phyloP scores from a whole-genome alignment of 1,139 yeast genomes.

The Yamadazyma diospyri region DNA sequence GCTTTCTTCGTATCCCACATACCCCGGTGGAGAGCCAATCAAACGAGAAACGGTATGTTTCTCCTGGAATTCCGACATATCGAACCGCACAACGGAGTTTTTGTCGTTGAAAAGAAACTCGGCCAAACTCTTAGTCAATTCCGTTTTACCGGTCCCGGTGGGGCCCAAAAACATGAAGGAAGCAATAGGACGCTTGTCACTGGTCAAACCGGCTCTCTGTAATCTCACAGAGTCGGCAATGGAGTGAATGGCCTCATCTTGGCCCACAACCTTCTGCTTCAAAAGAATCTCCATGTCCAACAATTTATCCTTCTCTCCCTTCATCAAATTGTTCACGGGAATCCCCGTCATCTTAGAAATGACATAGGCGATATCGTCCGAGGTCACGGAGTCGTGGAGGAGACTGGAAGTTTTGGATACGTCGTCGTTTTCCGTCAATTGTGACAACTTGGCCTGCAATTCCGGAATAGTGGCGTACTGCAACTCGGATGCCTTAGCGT shows the following conservation, averaged over 20 bases:
- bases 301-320: slow-evolving; percentile 90
- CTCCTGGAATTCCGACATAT: slow-evolving; percentile 97
- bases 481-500: slow-evolving; percentile 82
- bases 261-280: slow-evolving; percentile 82
- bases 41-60: slow-evolving; percentile 85
- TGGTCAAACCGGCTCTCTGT: slow-evolving; percentile 94
- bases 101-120: slow-evolving; percentile 89
- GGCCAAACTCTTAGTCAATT: slow-evolving; percentile 86
- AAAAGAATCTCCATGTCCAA: slow-evolving; percentile 81
- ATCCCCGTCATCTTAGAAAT: slow-evolving; percentile 94
- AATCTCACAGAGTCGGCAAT: slow-evolving; percentile 92
- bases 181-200: slow-evolving; percentile 92
- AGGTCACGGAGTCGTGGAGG: slow-evolving; percentile 87
- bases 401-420: slow-evolving; percentile 27
- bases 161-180: slow-evolving; percentile 96
- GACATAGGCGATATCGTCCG: slow-evolving; percentile 91
- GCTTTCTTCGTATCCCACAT: slow-evolving; percentile 92
- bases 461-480: slow-evolving; percentile 85
- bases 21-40: slow-evolving; percentile 98
- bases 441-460: slow-evolving; percentile 56
- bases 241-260: slow-evolving; percentile 88
- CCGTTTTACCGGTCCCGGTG: slow-evolving; percentile 98
- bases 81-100: slow-evolving; percentile 81
- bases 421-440: slow-evolving; percentile 41
- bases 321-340: slow-evolving; percentile 86